Evolutionary conservation across 1,284 basidiomycete genomes (phyloP).

Genomic region (Stygiomarasmius scandens): DNA sequence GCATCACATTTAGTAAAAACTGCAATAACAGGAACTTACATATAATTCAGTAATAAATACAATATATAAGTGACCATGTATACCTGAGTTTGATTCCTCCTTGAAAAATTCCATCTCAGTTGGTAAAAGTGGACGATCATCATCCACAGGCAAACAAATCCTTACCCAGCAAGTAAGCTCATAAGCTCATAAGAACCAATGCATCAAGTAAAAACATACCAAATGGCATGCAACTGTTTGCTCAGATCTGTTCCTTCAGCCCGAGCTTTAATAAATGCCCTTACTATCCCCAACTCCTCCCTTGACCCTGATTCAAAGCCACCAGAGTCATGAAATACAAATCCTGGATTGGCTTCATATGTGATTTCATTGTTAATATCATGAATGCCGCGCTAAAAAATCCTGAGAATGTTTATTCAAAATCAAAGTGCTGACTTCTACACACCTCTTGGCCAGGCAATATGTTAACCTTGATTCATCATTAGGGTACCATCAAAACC

Average conservation of each 20-base stretch:
- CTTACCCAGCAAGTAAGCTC: background rate
- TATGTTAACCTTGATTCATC: no score
- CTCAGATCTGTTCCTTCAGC: background rate
- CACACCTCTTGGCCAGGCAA: no score
- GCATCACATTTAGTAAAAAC: constrained; percentile 15
- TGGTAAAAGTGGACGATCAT: constrained; percentile 12
- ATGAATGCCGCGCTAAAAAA: constrained; percentile 21
- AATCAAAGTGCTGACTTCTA: no score
- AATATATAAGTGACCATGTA: background rate
- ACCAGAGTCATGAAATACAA: no score
- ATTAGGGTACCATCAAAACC: no score
- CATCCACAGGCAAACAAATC: constrained; percentile 12
- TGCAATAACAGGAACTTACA: constrained; percentile 12
- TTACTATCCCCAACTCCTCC: constrained; percentile 22
- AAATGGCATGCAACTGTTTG: constrained; percentile 29
- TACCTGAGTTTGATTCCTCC: background rate
- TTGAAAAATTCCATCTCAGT: no score
- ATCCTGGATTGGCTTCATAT: constrained; percentile 14
- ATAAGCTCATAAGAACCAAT: no score
- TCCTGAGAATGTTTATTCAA: background rate
- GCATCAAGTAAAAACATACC: constrained; percentile 17
- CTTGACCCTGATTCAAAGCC: no score
- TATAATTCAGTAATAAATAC: background rate
- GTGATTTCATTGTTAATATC: constrained; percentile 23
- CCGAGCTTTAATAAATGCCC: constrained; percentile 22